phyloP scores from a whole-genome alignment of 805 yeast species.

The Wickerhamomyces alni region DNA sequence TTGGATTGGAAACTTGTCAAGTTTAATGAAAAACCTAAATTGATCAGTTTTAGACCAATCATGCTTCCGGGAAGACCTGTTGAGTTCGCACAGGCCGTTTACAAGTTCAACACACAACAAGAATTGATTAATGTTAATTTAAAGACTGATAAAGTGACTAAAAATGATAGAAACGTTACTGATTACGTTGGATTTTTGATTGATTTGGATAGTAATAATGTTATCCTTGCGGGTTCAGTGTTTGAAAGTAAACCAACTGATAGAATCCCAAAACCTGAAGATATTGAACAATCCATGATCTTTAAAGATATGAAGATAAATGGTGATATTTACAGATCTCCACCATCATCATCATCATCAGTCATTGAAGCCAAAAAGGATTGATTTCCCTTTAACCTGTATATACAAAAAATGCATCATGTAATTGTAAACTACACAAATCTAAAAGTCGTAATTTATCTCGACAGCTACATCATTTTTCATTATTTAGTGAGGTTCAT shows the following conservation, averaged over 20 bases:
- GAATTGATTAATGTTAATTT: constrained; percentile 43
- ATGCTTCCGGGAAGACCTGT: constrained; percentile 51
- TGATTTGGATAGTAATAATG: constrained; percentile 52
- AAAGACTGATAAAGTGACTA: constrained; percentile 38
- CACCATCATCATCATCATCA: constrained; percentile 12
- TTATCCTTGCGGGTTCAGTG: constrained; percentile 57
- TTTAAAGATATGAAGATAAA: constrained; percentile 26
- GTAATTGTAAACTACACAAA: neutral
- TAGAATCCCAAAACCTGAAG: constrained; percentile 28
- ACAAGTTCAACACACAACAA: constrained; percentile 59
- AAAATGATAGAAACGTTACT: constrained; percentile 45
- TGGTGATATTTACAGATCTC: constrained; percentile 30
- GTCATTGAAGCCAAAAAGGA: neutral
- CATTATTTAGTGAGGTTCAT: neutral
- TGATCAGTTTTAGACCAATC: constrained; percentile 63
- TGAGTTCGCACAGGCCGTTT: constrained; percentile 53
- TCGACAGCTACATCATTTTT: neutral
- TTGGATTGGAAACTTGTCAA: constrained; percentile 75
- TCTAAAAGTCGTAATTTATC: too few species aligned
- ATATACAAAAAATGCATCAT: too few species aligned
- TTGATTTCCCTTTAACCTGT: too few species aligned
- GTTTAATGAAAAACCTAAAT: constrained; percentile 65
- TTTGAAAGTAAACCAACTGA: constrained; percentile 51
- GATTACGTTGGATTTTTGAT: constrained; percentile 59
- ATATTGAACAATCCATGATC: constrained; percentile 21